phyloP scores from a whole-genome alignment of 2,329 filamentous ascomycete genomes.

The Trichoderma koningii region DNA sequence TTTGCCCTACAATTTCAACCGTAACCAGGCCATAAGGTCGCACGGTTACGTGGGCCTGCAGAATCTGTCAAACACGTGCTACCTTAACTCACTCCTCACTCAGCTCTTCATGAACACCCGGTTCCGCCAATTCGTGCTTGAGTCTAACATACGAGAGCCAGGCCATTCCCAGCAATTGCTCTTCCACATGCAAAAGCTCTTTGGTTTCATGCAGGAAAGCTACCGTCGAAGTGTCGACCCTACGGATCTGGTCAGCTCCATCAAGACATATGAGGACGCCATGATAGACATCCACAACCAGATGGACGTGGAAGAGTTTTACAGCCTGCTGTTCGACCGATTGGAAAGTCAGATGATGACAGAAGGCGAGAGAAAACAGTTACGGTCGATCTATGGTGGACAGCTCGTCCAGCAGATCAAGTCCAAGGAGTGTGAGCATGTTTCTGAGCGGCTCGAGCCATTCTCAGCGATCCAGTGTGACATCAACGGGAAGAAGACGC shows the following conservation, averaged over 20 bases:
- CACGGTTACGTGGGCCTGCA: constrained; percentile 83
- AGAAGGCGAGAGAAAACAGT: constrained; percentile 66
- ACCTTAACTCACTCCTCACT: constrained; percentile 90
- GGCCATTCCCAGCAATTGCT: constrained; percentile 67
- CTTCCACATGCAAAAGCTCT: constrained; percentile 75
- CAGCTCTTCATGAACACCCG: constrained; percentile 94
- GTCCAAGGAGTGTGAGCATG: constrained; percentile 89
- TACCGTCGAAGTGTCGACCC: constrained; percentile 75
- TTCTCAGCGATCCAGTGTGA: constrained; percentile 96
- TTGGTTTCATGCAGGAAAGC: constrained; percentile 83
- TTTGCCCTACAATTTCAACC: constrained; percentile 63
- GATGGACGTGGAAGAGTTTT: constrained; percentile 99
- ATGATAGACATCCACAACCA: constrained; percentile 85
- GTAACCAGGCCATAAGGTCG: constrained; percentile 68
- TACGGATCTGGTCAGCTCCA: constrained; percentile 65
- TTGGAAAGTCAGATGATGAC: constrained; percentile 80
- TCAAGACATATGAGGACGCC: constrained; percentile 80
- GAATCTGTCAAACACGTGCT: constrained; percentile 95
- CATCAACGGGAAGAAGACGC: constrained; percentile 83
- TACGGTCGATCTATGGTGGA: constrained; percentile 86
- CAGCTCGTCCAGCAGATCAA: constrained; percentile 93
- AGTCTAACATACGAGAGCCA: constrained; percentile 58
- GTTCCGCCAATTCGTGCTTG: constrained; percentile 83
- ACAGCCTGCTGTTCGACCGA: constrained; percentile 87
- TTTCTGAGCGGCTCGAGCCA: constrained; percentile 85